These are phyloP conservation scores for Colletotrichum orchidophilum DNA, from an alignment of 2,329 filamentous ascomycete species.

Conservation along the genomic window DNA sequence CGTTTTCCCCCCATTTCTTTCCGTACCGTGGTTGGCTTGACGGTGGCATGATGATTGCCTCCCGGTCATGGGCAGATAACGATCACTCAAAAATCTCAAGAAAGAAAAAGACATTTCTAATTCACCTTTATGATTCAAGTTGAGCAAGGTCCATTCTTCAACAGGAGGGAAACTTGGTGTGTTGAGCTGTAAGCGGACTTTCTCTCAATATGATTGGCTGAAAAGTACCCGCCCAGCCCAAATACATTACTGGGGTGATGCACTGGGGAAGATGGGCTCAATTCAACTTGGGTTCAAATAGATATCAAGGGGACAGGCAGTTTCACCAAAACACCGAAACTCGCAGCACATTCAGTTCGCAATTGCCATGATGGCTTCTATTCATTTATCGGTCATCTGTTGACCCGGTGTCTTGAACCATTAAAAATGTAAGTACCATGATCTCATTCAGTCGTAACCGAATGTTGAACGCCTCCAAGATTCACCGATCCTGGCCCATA, in stretches of 20 bases:
- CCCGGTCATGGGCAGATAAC: no score
- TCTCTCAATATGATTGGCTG: background rate
- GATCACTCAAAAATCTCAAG: no score
- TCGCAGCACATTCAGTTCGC: background rate
- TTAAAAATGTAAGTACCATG: constrained; percentile 1
- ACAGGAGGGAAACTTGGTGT: background rate
- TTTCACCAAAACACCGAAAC: background rate
- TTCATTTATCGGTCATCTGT: constrained; percentile 25
- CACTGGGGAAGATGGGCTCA: no score
- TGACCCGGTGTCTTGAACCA: background rate
- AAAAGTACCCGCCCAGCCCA: background rate
- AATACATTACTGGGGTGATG: no score
- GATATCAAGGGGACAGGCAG: background rate
- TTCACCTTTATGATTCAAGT: background rate
- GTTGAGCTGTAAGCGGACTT: background rate
- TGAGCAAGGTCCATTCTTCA: no score
- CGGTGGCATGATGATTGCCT: no score
- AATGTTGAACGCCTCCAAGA: constrained; percentile 12
- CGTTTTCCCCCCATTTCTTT: no score
- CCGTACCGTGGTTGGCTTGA: no score
- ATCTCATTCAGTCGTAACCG: constrained; percentile 12
- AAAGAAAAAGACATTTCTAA: background rate
- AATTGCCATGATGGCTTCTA: constrained; percentile 6
- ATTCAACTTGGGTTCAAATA: background rate
- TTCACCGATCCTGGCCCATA: background rate